Evolutionary conservation across 1,284 basidiomycete genomes (phyloP).

Genomic region (Cutaneotrichosporon sp.): DNA sequence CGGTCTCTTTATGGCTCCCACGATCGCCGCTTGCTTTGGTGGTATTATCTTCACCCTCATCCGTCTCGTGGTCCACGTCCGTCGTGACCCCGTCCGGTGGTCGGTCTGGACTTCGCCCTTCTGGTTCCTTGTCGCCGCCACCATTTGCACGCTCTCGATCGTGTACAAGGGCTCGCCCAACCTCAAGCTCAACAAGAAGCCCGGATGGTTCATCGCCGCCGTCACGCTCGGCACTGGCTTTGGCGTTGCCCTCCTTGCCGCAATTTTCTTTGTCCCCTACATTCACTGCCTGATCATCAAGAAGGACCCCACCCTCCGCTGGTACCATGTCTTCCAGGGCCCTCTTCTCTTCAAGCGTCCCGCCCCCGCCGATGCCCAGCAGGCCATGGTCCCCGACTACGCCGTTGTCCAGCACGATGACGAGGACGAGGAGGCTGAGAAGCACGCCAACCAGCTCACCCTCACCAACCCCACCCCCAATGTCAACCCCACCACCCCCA

Average conservation of each 20-base stretch:
- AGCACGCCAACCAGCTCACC: slow-evolving; percentile 1
- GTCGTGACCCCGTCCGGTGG: slow-evolving; percentile 44
- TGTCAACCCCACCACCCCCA: background rate
- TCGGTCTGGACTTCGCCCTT: slow-evolving; percentile 48
- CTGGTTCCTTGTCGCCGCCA: slow-evolving; percentile 49
- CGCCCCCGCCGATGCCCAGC: slow-evolving; percentile 24
- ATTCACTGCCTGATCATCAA: slow-evolving; percentile 49
- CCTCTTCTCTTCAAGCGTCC: slow-evolving; percentile 47
- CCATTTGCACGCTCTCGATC: slow-evolving; percentile 44
- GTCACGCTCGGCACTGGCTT: slow-evolving; percentile 47
- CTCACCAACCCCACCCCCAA: background rate
- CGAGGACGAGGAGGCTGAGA: slow-evolving; percentile 13
- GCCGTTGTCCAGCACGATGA: slow-evolving; percentile 40
- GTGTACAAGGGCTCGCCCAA: slow-evolving; percentile 51
- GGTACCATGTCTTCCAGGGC: slow-evolving; percentile 49
- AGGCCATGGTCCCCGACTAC: slow-evolving; percentile 11
- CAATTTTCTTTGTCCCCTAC: slow-evolving; percentile 52
- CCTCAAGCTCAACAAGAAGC: slow-evolving; percentile 47
- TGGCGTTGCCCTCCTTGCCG: slow-evolving; percentile 43
- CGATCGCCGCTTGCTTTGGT: slow-evolving; percentile 47
- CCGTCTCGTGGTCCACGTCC: slow-evolving; percentile 47
- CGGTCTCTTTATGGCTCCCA: slow-evolving; percentile 46
- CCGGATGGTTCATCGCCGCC: slow-evolving; percentile 36
- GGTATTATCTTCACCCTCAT: slow-evolving; percentile 48
- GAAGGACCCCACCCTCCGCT: slow-evolving; percentile 47